phyloP scores from a whole-genome alignment of 441 rosid species.

The Eugenia klotzschiana region DNA sequence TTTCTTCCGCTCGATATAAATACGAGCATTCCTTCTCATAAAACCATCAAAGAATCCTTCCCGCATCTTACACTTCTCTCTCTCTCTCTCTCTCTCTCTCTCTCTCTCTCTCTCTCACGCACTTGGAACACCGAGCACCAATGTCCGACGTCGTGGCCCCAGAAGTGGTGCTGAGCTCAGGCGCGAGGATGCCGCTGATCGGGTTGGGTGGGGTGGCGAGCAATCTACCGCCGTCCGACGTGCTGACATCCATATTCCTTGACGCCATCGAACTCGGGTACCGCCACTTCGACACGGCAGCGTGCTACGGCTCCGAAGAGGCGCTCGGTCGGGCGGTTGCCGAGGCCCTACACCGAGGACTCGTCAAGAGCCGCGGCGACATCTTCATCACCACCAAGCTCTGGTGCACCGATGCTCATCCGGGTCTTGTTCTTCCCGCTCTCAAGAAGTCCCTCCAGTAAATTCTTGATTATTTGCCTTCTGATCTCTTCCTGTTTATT shows the following conservation, averaged over 20 bases:
- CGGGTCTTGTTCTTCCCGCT: constrained; percentile 1
- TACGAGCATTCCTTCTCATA: not conserved
- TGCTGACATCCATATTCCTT: not conserved
- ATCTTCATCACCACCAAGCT: constrained; percentile 9
- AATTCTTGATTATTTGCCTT: not conserved
- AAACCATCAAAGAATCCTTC: not conserved
- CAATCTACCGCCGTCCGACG: not conserved
- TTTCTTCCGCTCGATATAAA: not conserved
- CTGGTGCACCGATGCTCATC: constrained; percentile 1
- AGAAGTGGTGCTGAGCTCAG: not conserved
- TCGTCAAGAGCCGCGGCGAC: not conserved
- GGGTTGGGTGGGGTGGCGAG: not conserved
- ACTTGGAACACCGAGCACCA: not conserved
- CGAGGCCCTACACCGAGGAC: not conserved
- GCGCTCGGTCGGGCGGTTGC: not conserved
- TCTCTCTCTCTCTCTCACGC: not conserved
- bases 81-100: not conserved
- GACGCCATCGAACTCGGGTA: constrained; percentile 1
- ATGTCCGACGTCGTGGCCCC: not conserved
- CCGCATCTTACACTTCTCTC: not conserved
- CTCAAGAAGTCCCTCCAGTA: not conserved
- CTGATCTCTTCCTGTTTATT: not conserved
- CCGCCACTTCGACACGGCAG: constrained; percentile 6
- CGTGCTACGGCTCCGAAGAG: constrained; percentile 2
- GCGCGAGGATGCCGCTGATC: not conserved